Evolutionary conservation across 441 rosid species (phyloP).

Genomic region (Gossypium aridum): DNA sequence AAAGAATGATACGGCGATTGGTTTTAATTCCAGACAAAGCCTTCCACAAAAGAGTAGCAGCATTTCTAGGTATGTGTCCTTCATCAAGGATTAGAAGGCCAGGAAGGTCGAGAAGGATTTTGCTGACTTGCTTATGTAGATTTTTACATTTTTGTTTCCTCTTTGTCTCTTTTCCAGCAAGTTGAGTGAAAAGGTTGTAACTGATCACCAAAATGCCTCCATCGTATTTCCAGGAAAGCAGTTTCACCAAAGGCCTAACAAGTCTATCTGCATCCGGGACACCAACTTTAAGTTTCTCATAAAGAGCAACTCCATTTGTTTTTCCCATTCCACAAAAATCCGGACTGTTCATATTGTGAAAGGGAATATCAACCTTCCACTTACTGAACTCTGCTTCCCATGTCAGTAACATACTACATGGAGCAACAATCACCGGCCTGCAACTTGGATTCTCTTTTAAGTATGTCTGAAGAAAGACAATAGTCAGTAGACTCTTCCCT

Average conservation of each 20-base stretch:
- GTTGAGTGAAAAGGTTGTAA: constrained; percentile 34
- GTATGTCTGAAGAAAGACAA: constrained; percentile 15
- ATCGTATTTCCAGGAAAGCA: constrained; percentile 35
- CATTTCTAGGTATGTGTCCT: constrained; percentile 62
- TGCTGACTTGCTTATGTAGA: constrained; percentile 11
- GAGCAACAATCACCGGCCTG: constrained; percentile 40
- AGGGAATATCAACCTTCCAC: constrained; percentile 41
- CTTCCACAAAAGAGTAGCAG: constrained; percentile 35
- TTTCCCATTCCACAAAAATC: constrained; percentile 34
- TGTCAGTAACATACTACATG: constrained; percentile 42
- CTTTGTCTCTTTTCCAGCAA: constrained; percentile 19
- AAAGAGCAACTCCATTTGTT: constrained; percentile 5
- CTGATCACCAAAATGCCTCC: constrained; percentile 44
- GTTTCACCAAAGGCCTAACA: constrained; percentile 29
- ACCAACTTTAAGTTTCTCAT: neutral
- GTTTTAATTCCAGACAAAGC: constrained; percentile 33
- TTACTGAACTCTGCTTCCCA: constrained; percentile 62
- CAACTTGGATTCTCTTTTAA: neutral
- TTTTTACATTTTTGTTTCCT: constrained; percentile 2
- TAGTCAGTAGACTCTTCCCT: constrained; percentile 55
- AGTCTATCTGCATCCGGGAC: neutral
- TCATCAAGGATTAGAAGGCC: constrained; percentile 51
- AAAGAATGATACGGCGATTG: constrained; percentile 42
- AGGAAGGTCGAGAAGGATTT: constrained; percentile 34
- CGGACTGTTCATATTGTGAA: constrained; percentile 37